phyloP scores from a whole-genome alignment of 176 grass and related monocot species.

The Zoysia japonica region DNA sequence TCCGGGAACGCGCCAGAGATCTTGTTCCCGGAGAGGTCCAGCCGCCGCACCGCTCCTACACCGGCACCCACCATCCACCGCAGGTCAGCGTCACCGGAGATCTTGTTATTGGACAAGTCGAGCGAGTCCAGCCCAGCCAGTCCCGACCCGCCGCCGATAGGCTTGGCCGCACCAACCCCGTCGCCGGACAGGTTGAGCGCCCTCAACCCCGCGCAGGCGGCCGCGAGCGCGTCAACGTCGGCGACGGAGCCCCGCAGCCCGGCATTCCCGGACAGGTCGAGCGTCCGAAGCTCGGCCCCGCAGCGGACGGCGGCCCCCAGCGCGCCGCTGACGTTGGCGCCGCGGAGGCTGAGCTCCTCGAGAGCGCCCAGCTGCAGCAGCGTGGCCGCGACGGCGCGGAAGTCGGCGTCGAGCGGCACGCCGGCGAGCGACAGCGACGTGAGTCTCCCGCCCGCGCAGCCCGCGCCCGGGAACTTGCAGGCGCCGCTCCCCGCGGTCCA shows the following conservation, averaged over 20 bases:
- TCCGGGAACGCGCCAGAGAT: constrained; percentile 55
- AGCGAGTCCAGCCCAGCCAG: constrained; percentile 55
- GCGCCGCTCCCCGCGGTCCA: constrained; percentile 53
- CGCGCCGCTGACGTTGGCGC: constrained; percentile 67
- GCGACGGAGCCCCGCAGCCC: constrained; percentile 66
- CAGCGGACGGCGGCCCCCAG: constrained; percentile 40
- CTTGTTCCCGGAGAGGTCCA: constrained; percentile 69
- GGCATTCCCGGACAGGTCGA: constrained; percentile 84
- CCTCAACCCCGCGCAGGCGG: constrained; percentile 44
- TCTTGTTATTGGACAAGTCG: constrained; percentile 77
- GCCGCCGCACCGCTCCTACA: constrained; percentile 50
- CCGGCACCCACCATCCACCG: constrained; percentile 56
- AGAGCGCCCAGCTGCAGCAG: constrained; percentile 59
- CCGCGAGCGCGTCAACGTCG: constrained; percentile 56
- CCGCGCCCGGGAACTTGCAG: constrained; percentile 71
- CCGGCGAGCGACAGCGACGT: constrained; percentile 57
- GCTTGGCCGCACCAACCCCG: constrained; percentile 44
- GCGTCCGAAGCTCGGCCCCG: constrained; percentile 42
- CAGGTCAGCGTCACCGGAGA: constrained; percentile 58
- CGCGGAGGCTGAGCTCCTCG: constrained; percentile 64
- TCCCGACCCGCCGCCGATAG: neutral
- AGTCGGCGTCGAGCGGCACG: constrained; percentile 66
- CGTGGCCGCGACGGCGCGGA: constrained; percentile 49
- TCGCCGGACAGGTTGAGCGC: constrained; percentile 70
- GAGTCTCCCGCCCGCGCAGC: constrained; percentile 55